phyloP scores from a whole-genome alignment of 371 early-diverging fungal species.

The Rhizopus microsporus region DNA sequence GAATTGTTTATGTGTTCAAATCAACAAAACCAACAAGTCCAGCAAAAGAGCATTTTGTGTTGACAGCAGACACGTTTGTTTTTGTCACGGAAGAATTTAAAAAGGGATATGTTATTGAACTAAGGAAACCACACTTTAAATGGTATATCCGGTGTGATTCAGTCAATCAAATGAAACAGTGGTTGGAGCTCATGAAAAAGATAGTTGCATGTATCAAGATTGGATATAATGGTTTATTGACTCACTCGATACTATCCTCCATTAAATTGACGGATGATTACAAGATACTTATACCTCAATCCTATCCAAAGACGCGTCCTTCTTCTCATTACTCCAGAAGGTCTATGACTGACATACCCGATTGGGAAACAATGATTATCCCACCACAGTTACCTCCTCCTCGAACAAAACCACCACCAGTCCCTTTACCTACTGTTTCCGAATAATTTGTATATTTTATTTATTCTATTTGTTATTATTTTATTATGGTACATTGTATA shows the following conservation, averaged over 20 bases:
- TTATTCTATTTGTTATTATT: background rate
- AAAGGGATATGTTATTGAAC: conserved; percentile 41
- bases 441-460: conserved; percentile 11
- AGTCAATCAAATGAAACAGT: conserved; percentile 33
- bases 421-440: conserved; percentile 28
- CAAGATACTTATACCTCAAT: conserved; percentile 24
- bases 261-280: conserved; percentile 36
- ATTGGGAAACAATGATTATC: conserved; percentile 34
- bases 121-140: conserved; percentile 41
- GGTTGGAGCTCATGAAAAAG: conserved; percentile 47
- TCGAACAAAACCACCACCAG: conserved; percentile 33
- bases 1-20: conserved; percentile 40
- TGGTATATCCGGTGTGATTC: conserved; percentile 48
- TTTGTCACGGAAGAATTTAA: conserved; percentile 51
- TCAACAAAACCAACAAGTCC: conserved; percentile 35
- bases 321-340: conserved; percentile 15
- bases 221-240: conserved; percentile 30
- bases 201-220: conserved; percentile 41
- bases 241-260: conserved; percentile 17
- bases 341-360: conserved; percentile 40
- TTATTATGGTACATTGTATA: background rate
- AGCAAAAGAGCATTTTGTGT: conserved; percentile 40
- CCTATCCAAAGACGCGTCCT: background rate
- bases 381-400: conserved; percentile 49
- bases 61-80: conserved; percentile 46